Base-by-base conservation (phyloP, 345 rosid genomes). In the Hypericum androsaemum region DNA sequence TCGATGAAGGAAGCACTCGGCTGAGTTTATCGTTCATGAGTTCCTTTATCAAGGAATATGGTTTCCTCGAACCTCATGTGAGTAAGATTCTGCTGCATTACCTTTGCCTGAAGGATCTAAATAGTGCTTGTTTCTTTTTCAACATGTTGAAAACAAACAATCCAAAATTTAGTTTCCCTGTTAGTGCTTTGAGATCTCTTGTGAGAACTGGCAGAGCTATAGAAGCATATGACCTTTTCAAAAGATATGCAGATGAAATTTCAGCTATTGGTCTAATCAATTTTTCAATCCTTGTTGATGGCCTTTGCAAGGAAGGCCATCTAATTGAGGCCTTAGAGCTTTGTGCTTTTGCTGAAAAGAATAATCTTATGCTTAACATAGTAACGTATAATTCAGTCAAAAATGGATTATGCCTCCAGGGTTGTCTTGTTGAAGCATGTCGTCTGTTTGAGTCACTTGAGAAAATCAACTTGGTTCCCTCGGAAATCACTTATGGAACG, bases 381-480 rank as follows among this genome's bases (percentile, higher is more conserved):
- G 52, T 84, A 52, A 79, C 84, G 40, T 87, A 84, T 64, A 90
- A 87, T 68, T 63, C 89, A 36, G 63, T 87, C 56, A 73, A 87
- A 47, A 55, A 70, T 63, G 85, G 92, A 52, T 73, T 87, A 69
- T 90, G 95, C 68, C 64, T 35, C 58, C 86, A 84, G 60, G 92
- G 92, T 57, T 86, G 88, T 66, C 77, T 87, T 61, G 54, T 76
- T 63, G 96, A 87, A 75, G 98, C 98, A 64, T 81, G 84, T 54
- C 84, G 87, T 52, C 68, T 90, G 41, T 90, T 79, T 74, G 88
- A 87, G 71, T 82, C 89, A 4, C 67, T 90, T 43, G 95, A 84
- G 61, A 79, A 66, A 38, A 71, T 76, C 16, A 67, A 71, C 51
- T 61, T 79, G 70, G 60, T 54, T 63, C 86, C 96, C 9, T 84